Evolutionary conservation across 139 green algal genomes (phyloP), one percentile per base, ranked within the genome.

Genomic region (Coccomyxa sp.): DNA sequence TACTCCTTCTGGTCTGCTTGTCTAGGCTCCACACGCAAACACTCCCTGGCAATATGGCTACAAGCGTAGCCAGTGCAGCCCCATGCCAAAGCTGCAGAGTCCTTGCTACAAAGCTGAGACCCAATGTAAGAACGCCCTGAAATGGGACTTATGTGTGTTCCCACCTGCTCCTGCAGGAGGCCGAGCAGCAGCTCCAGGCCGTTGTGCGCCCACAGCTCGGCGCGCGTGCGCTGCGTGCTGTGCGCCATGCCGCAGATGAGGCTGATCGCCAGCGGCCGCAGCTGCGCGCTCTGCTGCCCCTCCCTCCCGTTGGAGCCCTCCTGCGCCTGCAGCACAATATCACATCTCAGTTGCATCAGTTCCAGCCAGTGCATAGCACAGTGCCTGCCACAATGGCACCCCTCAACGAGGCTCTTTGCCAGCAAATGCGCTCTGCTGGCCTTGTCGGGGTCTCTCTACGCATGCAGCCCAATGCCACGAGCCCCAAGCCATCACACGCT

Each of bases 101-200:
- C n/a, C n/a, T n/a, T n/a, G n/a, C n/a, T n/a, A n/a, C n/a, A n/a
- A n/a, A n/a, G n/a, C n/a, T n/a, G n/a, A n/a, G n/a, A n/a, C n/a
- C n/a, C n/a, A n/a, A n/a, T n/a, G n/a, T n/a, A n/a, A n/a, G n/a
- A n/a, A n/a, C n/a, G n/a, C n/a, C n/a, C n/a, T n/a, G n/a, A n/a
- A n/a, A n/a, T n/a, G n/a, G n/a, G n/a, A n/a, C n/a, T n/a, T n/a
- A n/a, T n/a, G n/a, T n/a, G n/a, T n/a, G n/a, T n/a, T 31, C 72
- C 12, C 27, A 83, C 86, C 84, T 84, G 73, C 64, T 90, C 83
- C 29, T 79, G 79, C 33, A 96, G 91, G 41, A 95, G 86, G 12
- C 82, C 55, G 76, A 96, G 82, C 78, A 96, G 89, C 2, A 92
- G 78, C 37, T 92, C 90, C 38, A 94, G 73, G n/a, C 86, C 91